phyloP scores from a whole-genome alignment of 192 early-diverging fungal genomes.

The Cladochytrium replicatum region DNA sequence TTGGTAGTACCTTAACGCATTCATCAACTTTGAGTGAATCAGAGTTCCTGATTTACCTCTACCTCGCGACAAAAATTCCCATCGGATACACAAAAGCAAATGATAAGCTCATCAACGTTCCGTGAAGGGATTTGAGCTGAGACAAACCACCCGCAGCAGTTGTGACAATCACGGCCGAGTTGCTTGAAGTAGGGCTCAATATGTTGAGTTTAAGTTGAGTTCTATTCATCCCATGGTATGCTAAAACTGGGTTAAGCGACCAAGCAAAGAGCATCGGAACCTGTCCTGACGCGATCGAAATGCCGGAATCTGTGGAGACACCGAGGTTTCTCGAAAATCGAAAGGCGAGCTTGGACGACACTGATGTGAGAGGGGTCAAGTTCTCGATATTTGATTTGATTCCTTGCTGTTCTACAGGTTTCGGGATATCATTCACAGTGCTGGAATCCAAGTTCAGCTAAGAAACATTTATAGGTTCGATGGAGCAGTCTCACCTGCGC shows the following conservation, averaged over 20 bases:
- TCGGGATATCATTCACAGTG: too few relatives aligned
- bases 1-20: too few relatives aligned
- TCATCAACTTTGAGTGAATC: too few relatives aligned
- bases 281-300: too few relatives aligned
- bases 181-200: not conserved
- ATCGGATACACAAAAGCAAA: constrained; percentile 25
- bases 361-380: constrained; percentile 2
- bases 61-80: constrained; percentile 26
- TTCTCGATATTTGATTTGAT: too few relatives aligned
- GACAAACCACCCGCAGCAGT: too few relatives aligned
- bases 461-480: too few relatives aligned
- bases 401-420: too few relatives aligned
- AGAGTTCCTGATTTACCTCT: constrained; percentile 8
- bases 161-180: constrained; percentile 11
- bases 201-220: not conserved
- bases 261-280: too few relatives aligned
- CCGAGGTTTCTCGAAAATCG: constrained; percentile 10
- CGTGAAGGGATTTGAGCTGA: constrained; percentile 21
- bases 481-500: constrained; percentile 20
- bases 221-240: not conserved
- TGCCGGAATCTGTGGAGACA: too few relatives aligned
- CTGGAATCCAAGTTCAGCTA: too few relatives aligned
- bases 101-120: constrained; percentile 17
- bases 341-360: constrained; percentile 1
- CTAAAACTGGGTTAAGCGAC: not conserved